phyloP scores from a whole-genome alignment of 768 basidiomycete species.

The Bullera alba region DNA sequence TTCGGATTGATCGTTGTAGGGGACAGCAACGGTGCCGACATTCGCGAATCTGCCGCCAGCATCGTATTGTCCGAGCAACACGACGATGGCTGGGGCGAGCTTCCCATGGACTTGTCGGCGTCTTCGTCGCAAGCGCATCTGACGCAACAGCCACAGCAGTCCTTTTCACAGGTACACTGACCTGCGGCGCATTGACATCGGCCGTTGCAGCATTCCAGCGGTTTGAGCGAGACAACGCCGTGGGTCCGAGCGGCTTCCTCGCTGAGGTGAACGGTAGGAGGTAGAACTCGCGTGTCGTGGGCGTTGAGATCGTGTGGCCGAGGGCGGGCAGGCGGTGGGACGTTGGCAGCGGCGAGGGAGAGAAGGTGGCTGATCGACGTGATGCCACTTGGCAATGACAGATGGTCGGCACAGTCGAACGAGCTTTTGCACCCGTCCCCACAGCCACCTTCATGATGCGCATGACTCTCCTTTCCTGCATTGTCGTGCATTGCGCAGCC shows the following conservation, averaged over 20 bases:
- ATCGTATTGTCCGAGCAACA: background rate
- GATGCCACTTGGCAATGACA: slow-evolving; percentile 35
- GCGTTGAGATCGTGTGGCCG: slow-evolving; percentile 18
- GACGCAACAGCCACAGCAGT: slow-evolving; percentile 45
- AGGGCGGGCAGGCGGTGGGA: slow-evolving; percentile 20
- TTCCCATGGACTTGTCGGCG: slow-evolving; percentile 6
- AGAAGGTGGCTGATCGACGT: slow-evolving; percentile 38
- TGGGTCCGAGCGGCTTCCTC: slow-evolving; percentile 28
- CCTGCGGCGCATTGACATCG: slow-evolving; percentile 44
- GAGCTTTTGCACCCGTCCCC: slow-evolving; percentile 27
- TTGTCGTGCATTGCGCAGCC: slow-evolving; percentile 41
- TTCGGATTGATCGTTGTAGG: background rate
- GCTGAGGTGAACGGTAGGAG: slow-evolving; percentile 23
- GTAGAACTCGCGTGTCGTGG: slow-evolving; percentile 34
- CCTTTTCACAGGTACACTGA: slow-evolving; percentile 41
- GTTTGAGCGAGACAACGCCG: slow-evolving; percentile 40
- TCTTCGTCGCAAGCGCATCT: slow-evolving; percentile 38
- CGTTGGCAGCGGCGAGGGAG: slow-evolving; percentile 30
- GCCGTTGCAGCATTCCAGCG: slow-evolving; percentile 44
- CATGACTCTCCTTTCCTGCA: background rate
- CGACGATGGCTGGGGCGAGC: background rate
- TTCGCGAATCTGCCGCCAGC: background rate
- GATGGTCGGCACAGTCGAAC: slow-evolving; percentile 33
- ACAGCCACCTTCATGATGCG: slow-evolving; percentile 16
- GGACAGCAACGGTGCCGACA: too few relatives aligned